Evolutionary conservation across 352 stramenopile species (phyloP), one percentile per base, ranked within the genome.

Genomic region (Saprolegnia parasitica): DNA sequence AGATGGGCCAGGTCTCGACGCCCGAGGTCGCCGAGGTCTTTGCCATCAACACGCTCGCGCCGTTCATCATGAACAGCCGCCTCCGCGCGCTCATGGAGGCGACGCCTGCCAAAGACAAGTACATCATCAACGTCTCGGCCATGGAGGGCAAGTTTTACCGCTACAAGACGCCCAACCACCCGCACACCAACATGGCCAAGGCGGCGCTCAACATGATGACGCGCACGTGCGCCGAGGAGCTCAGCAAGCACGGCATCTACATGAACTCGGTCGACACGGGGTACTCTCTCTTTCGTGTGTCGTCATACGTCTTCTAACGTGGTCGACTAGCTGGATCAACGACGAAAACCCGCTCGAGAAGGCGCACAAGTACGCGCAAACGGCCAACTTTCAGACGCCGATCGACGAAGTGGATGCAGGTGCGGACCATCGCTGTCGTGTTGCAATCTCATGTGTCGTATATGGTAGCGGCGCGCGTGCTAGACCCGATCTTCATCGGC

Each of bases 251-350:
- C 11, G 75, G 83, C 65, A 98, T 99, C 67, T 99, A 90, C 74
- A 99, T 99, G 96, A 99, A 97, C 73, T 95, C 88, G 46, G 94
- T 99, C n/a, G 96, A 99, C 80, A 99, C 96, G 20, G 96, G 96
- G 78, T 91, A 74, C 71, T n/a, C n/a, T 81, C 78, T n/a, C 68
- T 54, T 5, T 60, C 18, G 55, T 42, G 20, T 20, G 40, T 10
- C 35, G 46, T 4, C 37, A 55, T 10, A 61, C 29, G 18, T 68
- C 0, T 32, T 29, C 32, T 8, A 45, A n/a, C n/a, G n/a, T n/a
- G 45, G 46, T 15, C 2, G 16, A 4, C 4, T 65, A 91, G 86
- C 71, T 99, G 96, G 96, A 98, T 99, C 79, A 99, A 99, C 78
- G 95, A 98, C 78, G 96, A 99, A 75, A 98, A 98, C 81, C 96